Evolutionary conservation across 148 eudicot genomes (phyloP), one percentile per base, ranked within the genome.

Genomic region (Fallopia convolvulus): DNA sequence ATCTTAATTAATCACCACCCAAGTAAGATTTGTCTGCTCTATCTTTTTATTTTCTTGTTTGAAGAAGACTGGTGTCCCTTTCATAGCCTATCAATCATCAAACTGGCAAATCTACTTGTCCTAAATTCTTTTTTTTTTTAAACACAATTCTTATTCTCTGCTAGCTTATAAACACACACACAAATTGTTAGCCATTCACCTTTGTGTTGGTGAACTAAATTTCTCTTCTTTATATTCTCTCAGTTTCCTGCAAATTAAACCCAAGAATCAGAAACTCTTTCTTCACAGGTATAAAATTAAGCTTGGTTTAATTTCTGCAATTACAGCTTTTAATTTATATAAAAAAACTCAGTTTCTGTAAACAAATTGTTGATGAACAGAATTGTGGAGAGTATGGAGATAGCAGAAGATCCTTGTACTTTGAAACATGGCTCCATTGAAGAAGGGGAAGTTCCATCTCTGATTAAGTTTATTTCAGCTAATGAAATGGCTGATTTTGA

Each of bases 401-500:
- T 44, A 23, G 33, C 75, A 17, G 75, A 44, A 48, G 75, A 73
- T 73, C 75, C 55, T 9, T 73, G 75, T 48, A 20, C 75, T 8
- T 2, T 73, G 33, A 73, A 14, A 21, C 55, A 73, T 48, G 55
- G 3, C 30, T 23, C 50, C 14, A 8, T 1, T 33, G 72, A 68
- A 68, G 68, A 61, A 61, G 74, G 17, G 6, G 47, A 70, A 70
- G 74, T 73, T 73, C 75, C 75, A 73, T 44, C 75, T 44, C 23
- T 73, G 8, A 44, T 73, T 9, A 40, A 48, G 55, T 20, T 5
- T 44, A 73, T 73, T n/a, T 11, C 75, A 11, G 52, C 50, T n/a
- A 44, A 48, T 73, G 75, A 46, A 21, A 17, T 73, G 32, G 52
- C 75, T 44, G 75, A 73, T 73, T 73, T 73, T 46, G 75, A 73